Evolutionary conservation across 352 stramenopile species (phyloP).

Genomic region (Phytophthora aleatoria): DNA sequence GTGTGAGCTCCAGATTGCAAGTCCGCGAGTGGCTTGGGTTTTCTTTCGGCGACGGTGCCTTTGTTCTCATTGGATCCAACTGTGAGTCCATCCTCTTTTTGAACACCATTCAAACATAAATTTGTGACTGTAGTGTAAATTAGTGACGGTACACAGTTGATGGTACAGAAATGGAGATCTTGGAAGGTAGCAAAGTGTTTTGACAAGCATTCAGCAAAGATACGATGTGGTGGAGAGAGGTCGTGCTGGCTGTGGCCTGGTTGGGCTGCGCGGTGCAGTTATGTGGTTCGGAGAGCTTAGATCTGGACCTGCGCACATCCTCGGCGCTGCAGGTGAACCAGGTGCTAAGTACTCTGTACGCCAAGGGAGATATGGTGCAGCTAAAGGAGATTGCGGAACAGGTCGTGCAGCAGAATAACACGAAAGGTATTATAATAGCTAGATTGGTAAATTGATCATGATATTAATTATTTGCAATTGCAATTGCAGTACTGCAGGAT

Average conservation of each 20-base stretch:
- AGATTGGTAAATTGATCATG: not conserved
- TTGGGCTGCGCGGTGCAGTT: not conserved
- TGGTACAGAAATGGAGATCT: conserved; percentile 14
- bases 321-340: conserved; percentile 38
- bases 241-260: not conserved
- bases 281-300: not conserved
- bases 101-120: not conserved
- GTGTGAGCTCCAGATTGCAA: conserved; percentile 7
- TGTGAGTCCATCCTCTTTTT: conserved; percentile 1
- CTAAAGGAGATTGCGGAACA: conserved; percentile 44
- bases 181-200: conserved; percentile 10
- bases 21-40: conserved; percentile 14
- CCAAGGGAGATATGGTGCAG: conserved; percentile 48
- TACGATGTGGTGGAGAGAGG: not conserved
- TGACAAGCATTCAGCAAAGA: conserved; percentile 27
- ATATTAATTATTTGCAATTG: not conserved
- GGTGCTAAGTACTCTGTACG: conserved; percentile 45
- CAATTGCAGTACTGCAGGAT: conserved; percentile 36
- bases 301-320: conserved; percentile 23
- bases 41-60: conserved; percentile 10
- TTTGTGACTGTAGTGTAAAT: not conserved
- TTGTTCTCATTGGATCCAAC: conserved; percentile 22
- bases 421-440: conserved; percentile 23
- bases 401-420: conserved; percentile 51
- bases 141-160: not conserved